Evolutionary conservation across 179 eudicot genomes (phyloP), one percentile per base, ranked within the genome.

Genomic region (Silene noctiflora): DNA sequence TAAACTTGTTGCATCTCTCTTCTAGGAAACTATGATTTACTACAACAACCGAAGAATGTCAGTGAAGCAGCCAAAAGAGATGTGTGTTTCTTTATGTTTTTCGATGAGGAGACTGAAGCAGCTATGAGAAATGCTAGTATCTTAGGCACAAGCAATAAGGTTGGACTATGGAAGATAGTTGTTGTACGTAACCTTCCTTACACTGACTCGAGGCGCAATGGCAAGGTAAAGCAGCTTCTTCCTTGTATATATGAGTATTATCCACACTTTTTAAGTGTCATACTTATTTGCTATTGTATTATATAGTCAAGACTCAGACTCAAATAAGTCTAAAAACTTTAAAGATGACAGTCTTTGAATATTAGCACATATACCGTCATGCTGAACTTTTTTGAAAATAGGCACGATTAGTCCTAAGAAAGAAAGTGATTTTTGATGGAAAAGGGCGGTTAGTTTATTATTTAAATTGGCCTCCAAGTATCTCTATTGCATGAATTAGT

Each of bases 41-140:
- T 93, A 71, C 91, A 91, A 53, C 96, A 96, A 76, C 99, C 98
- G 24, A 89, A 75, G 78, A 96, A 96, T 79, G 84, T 90, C 48
- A 90, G 97, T 84, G 96, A 90, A 80, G 85, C 87, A 83, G 86
- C 99, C 71, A 87, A 85, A 85, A 83, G 71, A 80, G 85, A 85
- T 72, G 92, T 89, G 29, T 91, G 98, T 78, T 96, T 96, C 87
- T 90, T 80, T 81, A 96, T 96, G 99, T 96, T 96, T 80, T 84
- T 96, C 73, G 99, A 93, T 73, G 92, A 93, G 85, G 97, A 89
- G 79, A 96, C 98, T 68, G 92, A 90, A 75, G 78, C 75, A 55
- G 92, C 86, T 79, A 73, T 93, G 81, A 93, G 84, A 76, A 90
- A 93, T 78, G 86, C 90, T 64, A 89, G 85, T 86, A 75, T 75